Evolutionary conservation across 495 filamentous ascomycete genomes (phyloP).

Genomic region (Cladorrhinum samala): DNA sequence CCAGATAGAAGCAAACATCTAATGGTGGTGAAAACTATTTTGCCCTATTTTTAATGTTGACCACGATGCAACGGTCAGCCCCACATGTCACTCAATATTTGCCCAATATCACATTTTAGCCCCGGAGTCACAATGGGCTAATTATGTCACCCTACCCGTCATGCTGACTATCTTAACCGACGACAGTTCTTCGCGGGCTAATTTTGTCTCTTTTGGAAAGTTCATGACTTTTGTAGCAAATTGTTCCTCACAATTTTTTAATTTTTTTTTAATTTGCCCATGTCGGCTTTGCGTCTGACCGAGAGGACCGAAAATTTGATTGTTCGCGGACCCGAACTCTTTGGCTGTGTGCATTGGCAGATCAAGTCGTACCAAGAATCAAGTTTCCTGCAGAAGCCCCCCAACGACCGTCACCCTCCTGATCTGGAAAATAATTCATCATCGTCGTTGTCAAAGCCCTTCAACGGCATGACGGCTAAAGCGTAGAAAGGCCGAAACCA

Average conservation of each 20-base stretch:
- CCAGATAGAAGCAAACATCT: neutral
- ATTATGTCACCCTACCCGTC: neutral
- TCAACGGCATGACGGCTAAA: constrained; percentile 14
- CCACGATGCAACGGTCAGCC: neutral
- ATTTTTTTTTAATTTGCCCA: too few species aligned
- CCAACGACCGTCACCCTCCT: constrained; percentile 1
- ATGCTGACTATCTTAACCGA: too few species aligned
- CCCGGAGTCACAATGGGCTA: neutral
- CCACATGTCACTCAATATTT: constrained; percentile 1
- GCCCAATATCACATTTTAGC: constrained; percentile 3
- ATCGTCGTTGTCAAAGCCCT: constrained; percentile 1
- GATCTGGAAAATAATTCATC: constrained; percentile 5
- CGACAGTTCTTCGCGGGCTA: too few species aligned
- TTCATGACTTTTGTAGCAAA: too few species aligned
- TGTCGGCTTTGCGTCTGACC: constrained; percentile 1
- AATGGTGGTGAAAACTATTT: constrained; percentile 1
- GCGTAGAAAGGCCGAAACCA: constrained; percentile 9
- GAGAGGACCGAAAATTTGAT: constrained; percentile 11
- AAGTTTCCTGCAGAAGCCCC: neutral
- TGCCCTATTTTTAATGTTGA: constrained; percentile 18
- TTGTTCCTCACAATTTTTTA: too few species aligned
- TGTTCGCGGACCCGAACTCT: constrained; percentile 7
- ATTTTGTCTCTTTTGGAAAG: constrained; percentile 5
- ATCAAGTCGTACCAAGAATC: neutral
- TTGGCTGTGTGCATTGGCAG: neutral